These are phyloP conservation scores for Acacia crassicarpa DNA, from an alignment of 306 rosid species.

Conservation along the genomic window DNA sequence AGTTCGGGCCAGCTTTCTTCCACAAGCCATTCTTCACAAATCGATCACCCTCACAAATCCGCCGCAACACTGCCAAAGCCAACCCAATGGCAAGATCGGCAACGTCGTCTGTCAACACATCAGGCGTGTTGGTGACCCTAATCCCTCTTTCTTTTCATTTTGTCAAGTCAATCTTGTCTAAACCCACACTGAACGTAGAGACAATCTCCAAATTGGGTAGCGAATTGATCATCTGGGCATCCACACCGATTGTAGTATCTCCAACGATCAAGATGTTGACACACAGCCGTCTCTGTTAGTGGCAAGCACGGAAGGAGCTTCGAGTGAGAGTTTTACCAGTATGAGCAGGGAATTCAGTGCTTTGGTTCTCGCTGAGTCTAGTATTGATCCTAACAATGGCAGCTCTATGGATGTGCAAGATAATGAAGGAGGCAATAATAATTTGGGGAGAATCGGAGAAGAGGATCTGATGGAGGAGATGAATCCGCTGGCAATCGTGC, in stretches of 20 bases:
- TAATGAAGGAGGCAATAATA: conserved; percentile 22
- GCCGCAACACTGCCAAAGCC: conserved; percentile 47
- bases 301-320: conserved; percentile 55
- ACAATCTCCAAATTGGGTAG: conserved; percentile 62
- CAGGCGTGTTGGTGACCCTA: conserved; percentile 68
- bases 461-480: conserved; percentile 64
- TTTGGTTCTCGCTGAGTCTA: conserved; percentile 82
- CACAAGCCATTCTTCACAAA: conserved; percentile 44
- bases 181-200: conserved; percentile 63
- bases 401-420: conserved; percentile 14
- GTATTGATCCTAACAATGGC: conserved; percentile 33
- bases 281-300: conserved; percentile 48
- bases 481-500: conserved; percentile 82
- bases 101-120: conserved; percentile 69
- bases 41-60: conserved; percentile 45
- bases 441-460: conserved; percentile 65
- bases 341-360: conserved; percentile 94
- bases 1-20: conserved; percentile 31
- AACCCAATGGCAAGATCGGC: conserved; percentile 70
- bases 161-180: conserved; percentile 58
- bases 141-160: conserved; percentile 51
- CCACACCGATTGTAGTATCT: conserved; percentile 44
- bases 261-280: conserved; percentile 76
- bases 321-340: conserved; percentile 69
- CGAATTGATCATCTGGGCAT: conserved; percentile 46